These are phyloP conservation scores for Oldenlandia corymbosa DNA, from an alignment of 257 asterid genomes.

Conservation along the genomic window DNA sequence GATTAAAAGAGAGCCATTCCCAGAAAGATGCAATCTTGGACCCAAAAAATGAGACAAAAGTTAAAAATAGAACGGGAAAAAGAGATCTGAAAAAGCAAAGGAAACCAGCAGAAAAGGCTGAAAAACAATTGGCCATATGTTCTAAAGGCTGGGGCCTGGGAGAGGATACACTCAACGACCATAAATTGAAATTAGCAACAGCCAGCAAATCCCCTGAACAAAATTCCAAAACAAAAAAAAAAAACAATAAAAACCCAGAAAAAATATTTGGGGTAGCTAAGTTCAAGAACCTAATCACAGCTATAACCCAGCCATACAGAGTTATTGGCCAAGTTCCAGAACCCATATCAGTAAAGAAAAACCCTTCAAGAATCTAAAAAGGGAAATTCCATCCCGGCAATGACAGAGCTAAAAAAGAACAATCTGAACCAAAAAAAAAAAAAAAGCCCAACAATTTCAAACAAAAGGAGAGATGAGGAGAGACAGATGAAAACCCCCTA, in stretches of 20 bases:
- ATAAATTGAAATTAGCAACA: not conserved
- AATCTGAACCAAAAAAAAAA: not conserved
- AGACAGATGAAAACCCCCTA: too few relatives aligned
- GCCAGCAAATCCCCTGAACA: not conserved
- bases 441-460: not conserved
- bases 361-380: not conserved
- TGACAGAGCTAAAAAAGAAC: not conserved
- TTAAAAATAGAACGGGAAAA: not conserved
- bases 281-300: not conserved
- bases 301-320: not conserved
- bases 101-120: not conserved
- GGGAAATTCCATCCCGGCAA: not conserved
- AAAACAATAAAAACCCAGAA: not conserved
- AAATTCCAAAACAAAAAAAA: not conserved
- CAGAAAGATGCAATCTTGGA: not conserved
- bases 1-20: not conserved
- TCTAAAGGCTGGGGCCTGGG: too few relatives aligned
- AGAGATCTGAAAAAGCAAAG: constrained; percentile 9
- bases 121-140: not conserved
- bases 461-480: not conserved
- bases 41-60: not conserved
- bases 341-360: not conserved
- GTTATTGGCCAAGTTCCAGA: not conserved
- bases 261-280: not conserved
- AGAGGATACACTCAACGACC: not conserved